Conservation (phyloP, 2,329 filamentous ascomycete genomes). For the Neopestalotiopsis clavispora region DNA sequence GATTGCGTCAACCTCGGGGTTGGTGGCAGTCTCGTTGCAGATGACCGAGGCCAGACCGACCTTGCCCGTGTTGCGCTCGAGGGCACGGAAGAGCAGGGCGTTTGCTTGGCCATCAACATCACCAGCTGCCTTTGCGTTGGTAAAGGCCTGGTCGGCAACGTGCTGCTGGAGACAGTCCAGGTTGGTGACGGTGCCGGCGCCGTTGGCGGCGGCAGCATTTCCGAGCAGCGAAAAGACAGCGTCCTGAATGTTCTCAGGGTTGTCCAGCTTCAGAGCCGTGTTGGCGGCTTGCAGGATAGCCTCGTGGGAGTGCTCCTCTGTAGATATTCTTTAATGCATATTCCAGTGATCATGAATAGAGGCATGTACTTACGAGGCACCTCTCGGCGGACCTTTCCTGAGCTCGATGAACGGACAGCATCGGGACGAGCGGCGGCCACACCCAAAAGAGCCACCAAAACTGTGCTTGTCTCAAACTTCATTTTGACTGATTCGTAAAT, state of each 20-base stretch:
- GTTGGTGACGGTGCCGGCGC: slow-evolving; percentile 44
- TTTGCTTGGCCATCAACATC: slow-evolving; percentile 59
- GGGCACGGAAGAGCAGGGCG: slow-evolving; percentile 58
- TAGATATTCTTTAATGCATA: slow-evolving; percentile 17
- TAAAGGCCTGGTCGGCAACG: slow-evolving; percentile 63
- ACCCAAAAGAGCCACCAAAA: slow-evolving; percentile 34
- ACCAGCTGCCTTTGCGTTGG: slow-evolving; percentile 58
- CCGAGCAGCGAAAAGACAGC: slow-evolving; percentile 45
- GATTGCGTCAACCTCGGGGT: slow-evolving; percentile 69
- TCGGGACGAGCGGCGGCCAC: slow-evolving; percentile 37
- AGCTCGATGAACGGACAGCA: slow-evolving; percentile 24
- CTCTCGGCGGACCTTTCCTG: slow-evolving; percentile 31
- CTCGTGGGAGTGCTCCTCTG: slow-evolving; percentile 40
- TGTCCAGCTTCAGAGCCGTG: slow-evolving; percentile 35
- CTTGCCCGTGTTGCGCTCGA: slow-evolving; percentile 64
- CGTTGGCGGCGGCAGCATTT: slow-evolving; percentile 50
- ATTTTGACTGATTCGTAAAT: slow-evolving; percentile 31
- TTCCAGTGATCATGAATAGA: background rate
- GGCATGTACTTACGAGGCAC: slow-evolving; percentile 34
- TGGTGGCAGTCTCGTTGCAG: slow-evolving; percentile 62
- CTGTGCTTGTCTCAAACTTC: slow-evolving; percentile 37
- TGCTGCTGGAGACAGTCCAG: slow-evolving; percentile 52
- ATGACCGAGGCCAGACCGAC: slow-evolving; percentile 62
- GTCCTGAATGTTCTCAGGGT: slow-evolving; percentile 36
- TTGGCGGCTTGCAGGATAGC: slow-evolving; percentile 34